A percentile compares a stretch with the other conserved stretches of the same genome.
These are phyloP conservation scores for Mycena galopus DNA, from an alignment of 768 basidiomycete species.

Conservation along the genomic window DNA sequence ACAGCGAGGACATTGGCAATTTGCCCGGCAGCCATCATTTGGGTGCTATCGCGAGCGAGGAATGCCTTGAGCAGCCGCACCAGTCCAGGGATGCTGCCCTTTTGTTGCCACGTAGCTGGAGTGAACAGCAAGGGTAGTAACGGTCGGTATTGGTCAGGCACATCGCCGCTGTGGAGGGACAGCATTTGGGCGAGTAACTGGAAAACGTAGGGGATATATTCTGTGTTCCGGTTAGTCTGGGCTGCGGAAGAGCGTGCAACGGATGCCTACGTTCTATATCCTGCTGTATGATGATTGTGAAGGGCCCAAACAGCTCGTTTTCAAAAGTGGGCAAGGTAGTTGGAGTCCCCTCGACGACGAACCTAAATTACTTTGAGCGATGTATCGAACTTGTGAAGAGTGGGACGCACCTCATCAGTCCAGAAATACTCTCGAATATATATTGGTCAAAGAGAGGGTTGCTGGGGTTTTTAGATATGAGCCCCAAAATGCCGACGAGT, in stretches of 20 bases:
- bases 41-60: slow-evolving; percentile 74
- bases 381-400: not conserved
- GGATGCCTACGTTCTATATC: slow-evolving; percentile 87
- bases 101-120: slow-evolving; percentile 91
- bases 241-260: not conserved
- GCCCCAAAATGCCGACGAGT: slow-evolving; percentile 86
- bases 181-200: slow-evolving; percentile 97
- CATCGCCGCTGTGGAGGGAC: slow-evolving; percentile 73
- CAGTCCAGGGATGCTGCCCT: slow-evolving; percentile 94
- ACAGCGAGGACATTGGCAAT: slow-evolving; percentile 86
- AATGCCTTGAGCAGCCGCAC: slow-evolving; percentile 91
- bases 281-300: slow-evolving; percentile 88
- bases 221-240: slow-evolving; percentile 54
- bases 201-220: slow-evolving; percentile 98
- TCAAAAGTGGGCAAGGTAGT: slow-evolving; percentile 83
- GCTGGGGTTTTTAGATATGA: slow-evolving; percentile 95
- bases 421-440: slow-evolving; percentile 97
- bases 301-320: slow-evolving; percentile 84
- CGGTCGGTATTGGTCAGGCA: slow-evolving; percentile 83
- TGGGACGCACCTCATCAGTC: slow-evolving; percentile 78
- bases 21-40: slow-evolving; percentile 80
- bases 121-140: slow-evolving; percentile 88
- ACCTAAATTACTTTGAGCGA: slow-evolving; percentile 59
- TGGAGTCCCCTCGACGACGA: slow-evolving; percentile 81
- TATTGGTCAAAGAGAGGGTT: slow-evolving; percentile 99